Base-by-base conservation (phyloP, 371 early-diverging fungal species). In the Haplosporangium sp. region DNA sequence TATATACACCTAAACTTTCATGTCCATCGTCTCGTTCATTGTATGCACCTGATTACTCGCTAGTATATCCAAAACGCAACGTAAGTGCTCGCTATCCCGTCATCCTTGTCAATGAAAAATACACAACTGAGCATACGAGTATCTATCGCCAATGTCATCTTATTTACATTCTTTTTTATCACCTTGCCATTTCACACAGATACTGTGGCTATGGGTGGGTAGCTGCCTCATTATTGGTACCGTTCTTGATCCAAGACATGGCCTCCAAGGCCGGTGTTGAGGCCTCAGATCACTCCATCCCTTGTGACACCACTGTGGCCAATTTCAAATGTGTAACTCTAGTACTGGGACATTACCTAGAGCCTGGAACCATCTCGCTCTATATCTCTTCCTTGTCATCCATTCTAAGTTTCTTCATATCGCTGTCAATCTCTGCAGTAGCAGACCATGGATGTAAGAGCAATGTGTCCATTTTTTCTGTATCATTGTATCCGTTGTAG, bases 361-460 rank as follows among this genome's bases (percentile, higher is more conserved):
- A 77, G 2, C 79, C 79, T 0, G 79, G 79, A 36, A 59, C 69
- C 1, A 74, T 80, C 29, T 73, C 81, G 3, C 59, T 73, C 6
- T 73, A 69, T 23, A 69, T 80, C 29, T 80, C 81, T 5, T 80
- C 81, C 5, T 41, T 80, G 7, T 74, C 67, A 3, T 70, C 74
- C 6, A 53, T 74, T 29, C 59, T 69, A 9, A 59, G 66, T 52
- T 74, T 80, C 42, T 61, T 77, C 46, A 36, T 55, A 23, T 72
- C 79, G 3, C 60, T 77, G 10, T 71, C 72, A 42, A 71, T 77
- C 45, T 71, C 72, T 38, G 62, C 79, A 0, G 62, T 77, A 1
- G 79, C 79, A 12, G 79, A 77, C 37, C 73, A 77, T 57, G 79
- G 79, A 45, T 67, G 79, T 77, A 77, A 68, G 71, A 45, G 45